A percentile compares a stretch with the other conserved stretches of the same genome.
Conservation (phyloP, 306 rosid species). For the Abrus pulchellus region DNA sequence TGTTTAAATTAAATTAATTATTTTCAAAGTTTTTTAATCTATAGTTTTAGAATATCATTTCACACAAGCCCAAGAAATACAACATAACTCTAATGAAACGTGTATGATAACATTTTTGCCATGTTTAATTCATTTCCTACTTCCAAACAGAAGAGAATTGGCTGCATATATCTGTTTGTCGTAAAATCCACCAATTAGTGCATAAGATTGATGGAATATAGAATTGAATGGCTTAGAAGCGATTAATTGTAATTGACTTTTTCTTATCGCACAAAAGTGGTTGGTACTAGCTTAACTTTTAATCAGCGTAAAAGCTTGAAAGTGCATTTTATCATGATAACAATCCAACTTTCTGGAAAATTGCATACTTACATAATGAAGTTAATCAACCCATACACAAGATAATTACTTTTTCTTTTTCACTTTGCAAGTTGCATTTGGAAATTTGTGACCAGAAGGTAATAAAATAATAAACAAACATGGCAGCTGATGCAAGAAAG, state of each 20-base stretch:
- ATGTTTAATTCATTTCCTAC: neutral
- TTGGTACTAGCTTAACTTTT: conserved; percentile 5
- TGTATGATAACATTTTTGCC: too few relatives aligned
- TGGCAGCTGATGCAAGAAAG: conserved; percentile 48
- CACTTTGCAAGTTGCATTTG: conserved; percentile 32
- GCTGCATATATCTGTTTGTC: neutral
- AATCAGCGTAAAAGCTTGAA: conserved; percentile 8
- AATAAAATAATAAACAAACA: conserved; percentile 3
- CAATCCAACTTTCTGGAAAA: neutral
- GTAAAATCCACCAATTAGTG: neutral
- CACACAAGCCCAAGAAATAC: too few relatives aligned
- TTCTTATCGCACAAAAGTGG: conserved; percentile 9
- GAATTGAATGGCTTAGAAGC: neutral
- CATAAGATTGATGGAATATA: neutral
- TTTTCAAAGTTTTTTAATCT: too few relatives aligned
- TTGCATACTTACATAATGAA: neutral
- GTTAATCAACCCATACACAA: neutral
- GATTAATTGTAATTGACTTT: neutral
- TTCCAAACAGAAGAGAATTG: neutral
- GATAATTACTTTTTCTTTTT: conserved; percentile 19
- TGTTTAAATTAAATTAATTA: too few relatives aligned
- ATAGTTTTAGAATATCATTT: too few relatives aligned
- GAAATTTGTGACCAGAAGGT: conserved; percentile 18
- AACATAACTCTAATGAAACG: too few relatives aligned
- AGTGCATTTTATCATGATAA: conserved; percentile 33